Conservation (phyloP, 2,329 filamentous ascomycete genomes). For the Ilyonectria sp. region DNA sequence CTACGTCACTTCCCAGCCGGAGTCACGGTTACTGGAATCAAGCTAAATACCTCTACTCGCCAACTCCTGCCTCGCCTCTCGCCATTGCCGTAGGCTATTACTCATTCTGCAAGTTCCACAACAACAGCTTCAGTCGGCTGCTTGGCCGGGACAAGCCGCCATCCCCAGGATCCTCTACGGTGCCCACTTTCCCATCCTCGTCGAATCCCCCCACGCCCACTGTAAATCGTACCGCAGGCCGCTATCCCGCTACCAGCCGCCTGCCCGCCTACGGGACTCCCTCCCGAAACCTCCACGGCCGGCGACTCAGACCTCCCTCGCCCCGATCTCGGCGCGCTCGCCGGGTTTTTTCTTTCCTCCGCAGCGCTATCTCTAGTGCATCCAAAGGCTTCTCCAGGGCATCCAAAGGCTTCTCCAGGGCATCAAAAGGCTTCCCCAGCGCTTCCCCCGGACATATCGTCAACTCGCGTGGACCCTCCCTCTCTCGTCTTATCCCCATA, state of each 20-base stretch:
- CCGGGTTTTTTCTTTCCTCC: background rate
- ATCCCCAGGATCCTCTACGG: background rate
- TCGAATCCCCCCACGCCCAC: background rate
- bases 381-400: background rate
- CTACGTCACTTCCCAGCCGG: too few relatives aligned
- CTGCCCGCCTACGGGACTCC: background rate
- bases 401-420: background rate
- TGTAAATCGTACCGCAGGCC: background rate
- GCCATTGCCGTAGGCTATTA: too few relatives aligned
- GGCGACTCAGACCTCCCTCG: background rate
- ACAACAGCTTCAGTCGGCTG: background rate
- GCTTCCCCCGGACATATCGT: slow-evolving; percentile 6
- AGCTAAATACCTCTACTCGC: background rate
- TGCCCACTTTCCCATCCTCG: background rate
- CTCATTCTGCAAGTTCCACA: background rate
- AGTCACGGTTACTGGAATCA: background rate
- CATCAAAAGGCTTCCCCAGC: background rate
- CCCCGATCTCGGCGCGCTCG: slow-evolving; percentile 7
- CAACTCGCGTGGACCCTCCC: background rate
- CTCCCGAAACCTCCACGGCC: background rate
- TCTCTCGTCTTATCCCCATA: background rate
- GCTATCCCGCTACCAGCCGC: slow-evolving; percentile 20
- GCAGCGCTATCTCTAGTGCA: background rate
- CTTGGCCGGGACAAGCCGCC: background rate
- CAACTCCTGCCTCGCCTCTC: background rate